Evolutionary conservation across 371 early-diverging fungal genomes (phyloP).

Genomic region (Mucor racemosus): DNA sequence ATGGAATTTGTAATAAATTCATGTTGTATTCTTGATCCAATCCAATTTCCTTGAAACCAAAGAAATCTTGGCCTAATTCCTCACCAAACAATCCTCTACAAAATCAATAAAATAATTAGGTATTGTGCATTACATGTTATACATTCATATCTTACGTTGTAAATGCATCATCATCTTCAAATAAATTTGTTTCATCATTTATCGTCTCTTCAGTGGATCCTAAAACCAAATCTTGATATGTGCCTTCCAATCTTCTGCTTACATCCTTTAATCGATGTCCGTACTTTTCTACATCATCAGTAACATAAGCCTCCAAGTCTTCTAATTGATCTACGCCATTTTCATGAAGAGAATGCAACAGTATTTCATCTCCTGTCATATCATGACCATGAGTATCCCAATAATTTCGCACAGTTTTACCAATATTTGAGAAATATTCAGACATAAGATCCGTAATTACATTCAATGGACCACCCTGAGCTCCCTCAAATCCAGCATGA

Average conservation of each 20-base stretch:
- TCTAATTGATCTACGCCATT: slow-evolving; percentile 70
- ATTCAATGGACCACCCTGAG: slow-evolving; percentile 63
- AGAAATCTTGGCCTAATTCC: slow-evolving; percentile 83
- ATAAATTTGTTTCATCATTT: slow-evolving; percentile 44
- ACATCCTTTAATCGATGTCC: slow-evolving; percentile 73
- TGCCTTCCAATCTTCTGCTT: slow-evolving; percentile 67
- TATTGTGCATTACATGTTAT: background rate
- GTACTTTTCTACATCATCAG: slow-evolving; percentile 76
- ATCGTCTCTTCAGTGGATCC: slow-evolving; percentile 27
- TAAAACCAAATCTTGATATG: slow-evolving; percentile 57
- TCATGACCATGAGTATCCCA: slow-evolving; percentile 69
- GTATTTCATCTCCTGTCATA: slow-evolving; percentile 85
- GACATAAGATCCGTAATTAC: slow-evolving; percentile 78
- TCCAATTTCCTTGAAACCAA: slow-evolving; percentile 87
- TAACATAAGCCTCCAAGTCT: slow-evolving; percentile 75
- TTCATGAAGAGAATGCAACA: slow-evolving; percentile 80
- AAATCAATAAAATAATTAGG: background rate
- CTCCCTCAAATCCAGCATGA: slow-evolving; percentile 89
- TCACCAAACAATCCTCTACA: slow-evolving; percentile 77
- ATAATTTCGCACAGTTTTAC: slow-evolving; percentile 80
- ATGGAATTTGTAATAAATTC: slow-evolving; percentile 31
- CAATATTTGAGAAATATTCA: slow-evolving; percentile 80
- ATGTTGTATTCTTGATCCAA: slow-evolving; percentile 64
- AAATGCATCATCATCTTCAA: slow-evolving; percentile 61
- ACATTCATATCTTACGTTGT: slow-evolving; percentile 37